Percentiles rank a stretch among this genome's conserved stretches.
These are phyloP conservation scores for Diutina catenulata DNA, from an alignment of 1,139 yeast species.

Conservation along the genomic window DNA sequence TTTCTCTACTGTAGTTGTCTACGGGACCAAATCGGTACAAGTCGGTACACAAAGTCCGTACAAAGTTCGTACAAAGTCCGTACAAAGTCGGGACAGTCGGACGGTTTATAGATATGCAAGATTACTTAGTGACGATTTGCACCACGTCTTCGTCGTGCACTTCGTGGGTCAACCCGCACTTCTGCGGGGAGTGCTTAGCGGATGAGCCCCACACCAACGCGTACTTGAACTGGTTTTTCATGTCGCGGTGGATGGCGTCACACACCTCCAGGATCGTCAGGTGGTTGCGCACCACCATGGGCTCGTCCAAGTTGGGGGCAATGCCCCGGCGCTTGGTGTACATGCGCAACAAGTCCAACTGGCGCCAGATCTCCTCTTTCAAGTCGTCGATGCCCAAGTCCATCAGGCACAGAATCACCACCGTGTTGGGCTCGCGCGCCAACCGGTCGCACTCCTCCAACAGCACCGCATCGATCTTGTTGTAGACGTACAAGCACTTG, in stretches of 20 bases:
- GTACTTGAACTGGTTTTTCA: slow-evolving; percentile 83
- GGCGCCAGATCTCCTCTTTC: slow-evolving; percentile 88
- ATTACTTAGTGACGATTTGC: slow-evolving; percentile 68
- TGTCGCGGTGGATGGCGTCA: slow-evolving; percentile 85
- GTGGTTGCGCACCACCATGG: slow-evolving; percentile 76
- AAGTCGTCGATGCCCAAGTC: slow-evolving; percentile 80
- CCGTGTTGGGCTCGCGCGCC: slow-evolving; percentile 86
- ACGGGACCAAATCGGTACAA: too few species aligned
- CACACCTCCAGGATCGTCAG: slow-evolving; percentile 81
- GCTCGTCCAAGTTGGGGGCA: slow-evolving; percentile 72
- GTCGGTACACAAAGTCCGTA: too few species aligned
- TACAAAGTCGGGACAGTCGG: too few species aligned
- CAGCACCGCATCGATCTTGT: slow-evolving; percentile 91
- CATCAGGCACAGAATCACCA: slow-evolving; percentile 85
- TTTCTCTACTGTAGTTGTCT: too few species aligned
- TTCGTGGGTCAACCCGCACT: slow-evolving; percentile 77
- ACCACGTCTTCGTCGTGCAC: slow-evolving; percentile 94
- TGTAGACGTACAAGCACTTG: slow-evolving; percentile 86
- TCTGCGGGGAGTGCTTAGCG: slow-evolving; percentile 92
- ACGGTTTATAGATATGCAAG: too few species aligned
- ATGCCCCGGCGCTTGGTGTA: slow-evolving; percentile 77
- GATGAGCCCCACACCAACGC: slow-evolving; percentile 96
- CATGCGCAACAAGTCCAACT: slow-evolving; percentile 64
- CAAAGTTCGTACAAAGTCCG: too few species aligned
- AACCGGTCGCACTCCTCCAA: slow-evolving; percentile 87